Evolutionary conservation across 768 basidiomycete species (phyloP), one percentile per base, ranked within the genome.

Genomic region (Termitomyces sp.): DNA sequence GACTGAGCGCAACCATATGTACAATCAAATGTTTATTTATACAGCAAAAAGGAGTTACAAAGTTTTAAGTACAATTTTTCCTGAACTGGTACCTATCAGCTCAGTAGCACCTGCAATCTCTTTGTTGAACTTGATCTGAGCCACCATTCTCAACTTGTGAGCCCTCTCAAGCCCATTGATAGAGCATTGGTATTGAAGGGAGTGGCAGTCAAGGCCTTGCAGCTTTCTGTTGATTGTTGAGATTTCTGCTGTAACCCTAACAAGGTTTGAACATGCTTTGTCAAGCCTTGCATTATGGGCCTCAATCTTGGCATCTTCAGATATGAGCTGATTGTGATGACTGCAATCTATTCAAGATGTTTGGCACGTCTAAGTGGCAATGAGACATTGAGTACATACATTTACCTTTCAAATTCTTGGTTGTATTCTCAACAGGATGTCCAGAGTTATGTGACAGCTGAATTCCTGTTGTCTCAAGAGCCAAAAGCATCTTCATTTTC

Each of bases 271-370:
- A 5, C n/a, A 21, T 17, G 43, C 49, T 46, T 57, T 57, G 1
- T 49, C 40, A 21, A 46, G 5, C 27, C 44, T 37, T 16, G 11
- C 14, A 31, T 53, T 58, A 5, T 58, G 43, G 1, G 32, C 37
- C n/a, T 25, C 11, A 25, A 58, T 58, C 11, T 58, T 58, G n/a
- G 57, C n/a, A 46, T 58, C 51, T 35, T 58, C 42, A 45, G 42
- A 9, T 0, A 38, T 9, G 10, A 58, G 50, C 17, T 52, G 41
- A 21, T 41, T 52, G 32, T 45, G 42, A 7, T 57, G 34, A 9
- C 25, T 21, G 5, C 17, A 25, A 19, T 55, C 54, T 55, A 14
- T 4, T 29, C 14, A 19, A 31, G 2, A 17, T 2, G 3, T 12
- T 37, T 0, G 31, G 19, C 9, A 38, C 5, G 5, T 27, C 53